Percentiles rank a stretch among this genome's conserved stretches.
These are phyloP conservation scores for Nigrospora sphaerica DNA, from an alignment of 2,329 filamentous ascomycete genomes.

Conservation along the genomic window DNA sequence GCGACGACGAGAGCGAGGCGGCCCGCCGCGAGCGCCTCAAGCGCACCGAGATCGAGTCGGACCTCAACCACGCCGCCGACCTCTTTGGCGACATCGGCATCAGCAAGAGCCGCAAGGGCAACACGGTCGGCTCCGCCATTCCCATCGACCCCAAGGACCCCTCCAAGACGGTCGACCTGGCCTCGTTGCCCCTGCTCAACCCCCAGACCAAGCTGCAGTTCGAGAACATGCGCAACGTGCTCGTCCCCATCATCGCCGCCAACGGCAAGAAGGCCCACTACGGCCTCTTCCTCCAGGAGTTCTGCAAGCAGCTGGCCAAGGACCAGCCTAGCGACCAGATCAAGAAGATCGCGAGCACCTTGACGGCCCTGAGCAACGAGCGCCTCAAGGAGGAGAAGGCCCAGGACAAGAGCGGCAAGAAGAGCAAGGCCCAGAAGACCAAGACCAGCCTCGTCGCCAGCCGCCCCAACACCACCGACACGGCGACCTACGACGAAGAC, in stretches of 20 bases:
- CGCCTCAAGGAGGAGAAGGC: constrained; percentile 99
- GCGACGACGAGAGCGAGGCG: constrained; percentile 68
- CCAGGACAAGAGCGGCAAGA: constrained; percentile 90
- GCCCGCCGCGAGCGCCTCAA: constrained; percentile 67
- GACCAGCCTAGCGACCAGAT: constrained; percentile 88
- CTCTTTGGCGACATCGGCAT: constrained; percentile 69
- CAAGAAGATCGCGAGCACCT: constrained; percentile 83
- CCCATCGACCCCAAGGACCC: constrained; percentile 68
- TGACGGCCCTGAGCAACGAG: constrained; percentile 92
- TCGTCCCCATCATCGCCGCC: constrained; percentile 69
- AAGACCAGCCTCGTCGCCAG: constrained; percentile 74
- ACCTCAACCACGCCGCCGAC: constrained; percentile 84
- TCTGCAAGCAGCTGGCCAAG: constrained; percentile 78
- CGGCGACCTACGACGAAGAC: constrained; percentile 72
- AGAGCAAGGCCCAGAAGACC: constrained; percentile 86
- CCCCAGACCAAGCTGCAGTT: constrained; percentile 85
- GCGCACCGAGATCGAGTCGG: constrained; percentile 76
- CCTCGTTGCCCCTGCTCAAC: constrained; percentile 76
- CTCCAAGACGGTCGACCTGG: constrained; percentile 72
- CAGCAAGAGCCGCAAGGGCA: constrained; percentile 57
- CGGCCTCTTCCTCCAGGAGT: constrained; percentile 82
- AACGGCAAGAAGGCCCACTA: constrained; percentile 89
- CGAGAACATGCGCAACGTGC: constrained; percentile 64
- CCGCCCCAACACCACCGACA: constrained; percentile 58
- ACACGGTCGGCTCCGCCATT: constrained; percentile 57